phyloP scores from a whole-genome alignment of 1,139 yeast genomes.

The Eremothecium gossypii region DNA sequence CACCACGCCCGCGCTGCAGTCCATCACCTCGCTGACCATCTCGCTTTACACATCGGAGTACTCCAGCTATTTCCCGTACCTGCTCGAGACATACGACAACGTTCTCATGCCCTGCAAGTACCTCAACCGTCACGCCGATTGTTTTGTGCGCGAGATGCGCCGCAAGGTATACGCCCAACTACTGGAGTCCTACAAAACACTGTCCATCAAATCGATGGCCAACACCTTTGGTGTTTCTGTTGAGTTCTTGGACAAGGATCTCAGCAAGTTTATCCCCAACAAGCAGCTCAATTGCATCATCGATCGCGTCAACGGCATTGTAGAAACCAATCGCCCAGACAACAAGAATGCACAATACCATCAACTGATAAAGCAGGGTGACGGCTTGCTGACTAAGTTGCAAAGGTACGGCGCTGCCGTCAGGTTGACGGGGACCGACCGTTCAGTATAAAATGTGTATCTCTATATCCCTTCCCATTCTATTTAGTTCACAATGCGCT shows the following conservation, averaged over 20 bases:
- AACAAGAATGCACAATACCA: constrained; percentile 93
- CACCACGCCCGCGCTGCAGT: constrained; percentile 62
- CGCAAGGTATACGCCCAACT: constrained; percentile 92
- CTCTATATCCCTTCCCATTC: not conserved
- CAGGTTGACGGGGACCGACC: constrained; percentile 85
- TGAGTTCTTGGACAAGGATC: constrained; percentile 72
- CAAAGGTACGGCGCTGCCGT: constrained; percentile 98
- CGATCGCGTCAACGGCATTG: constrained; percentile 90
- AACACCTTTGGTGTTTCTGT: constrained; percentile 80
- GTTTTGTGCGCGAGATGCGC: constrained; percentile 84
- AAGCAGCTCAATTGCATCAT: constrained; percentile 91
- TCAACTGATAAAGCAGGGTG: constrained; percentile 82
- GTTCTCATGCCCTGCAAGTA: constrained; percentile 69
- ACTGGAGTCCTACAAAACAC: constrained; percentile 85
- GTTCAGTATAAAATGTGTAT: constrained; percentile 16
- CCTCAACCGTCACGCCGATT: constrained; percentile 69
- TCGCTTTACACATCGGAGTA: constrained; percentile 87
- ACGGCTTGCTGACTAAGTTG: constrained; percentile 79
- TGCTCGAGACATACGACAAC: constrained; percentile 70
- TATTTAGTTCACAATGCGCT: not conserved
- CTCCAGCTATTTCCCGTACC: constrained; percentile 64
- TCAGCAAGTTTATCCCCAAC: constrained; percentile 85
- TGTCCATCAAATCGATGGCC: constrained; percentile 89
- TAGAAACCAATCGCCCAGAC: constrained; percentile 93
- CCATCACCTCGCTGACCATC: constrained; percentile 76